Evolutionary conservation across 2,329 filamentous ascomycete genomes (phyloP), one percentile per base, ranked within the genome.

Genomic region (Sclerotinia trifoliorum): DNA sequence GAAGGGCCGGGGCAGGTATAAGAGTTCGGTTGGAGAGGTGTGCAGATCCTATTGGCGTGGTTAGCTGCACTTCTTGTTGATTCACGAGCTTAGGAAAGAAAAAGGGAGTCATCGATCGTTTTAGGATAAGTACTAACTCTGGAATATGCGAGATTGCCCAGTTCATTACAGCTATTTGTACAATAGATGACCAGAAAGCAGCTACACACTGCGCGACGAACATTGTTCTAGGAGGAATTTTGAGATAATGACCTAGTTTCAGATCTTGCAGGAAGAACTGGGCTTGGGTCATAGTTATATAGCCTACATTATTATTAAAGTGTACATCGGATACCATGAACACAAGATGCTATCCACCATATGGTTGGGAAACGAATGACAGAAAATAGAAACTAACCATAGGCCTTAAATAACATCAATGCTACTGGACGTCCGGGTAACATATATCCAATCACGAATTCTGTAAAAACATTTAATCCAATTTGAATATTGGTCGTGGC

Each of bases 11-110:
- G 82, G 71, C 83, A 85, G 26, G 79, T 80, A 73, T 83, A 85
- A 6, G 80, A 78, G 69, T 82, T 26, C 11, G 58, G 72, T 81
- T 92, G 60, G 70, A 89, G 85, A n/a, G 86, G 70, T 42, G 92
- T 76, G 2, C 90, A 90, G 0, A 87, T 79, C 5, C 86, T 65
- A 52, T 21, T 90, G 90, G 26, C 89, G 82, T 48, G 92, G 83
- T 85, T 87, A 93, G 80, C 91, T 92, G 82, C 89, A 85, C 48
- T 93, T 81, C 1, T 81, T 81, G 39, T 0, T 84, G 81, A 77
- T 92, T 93, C 10, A 90, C 80, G 29, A 86, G 84, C 15, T 54
- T 49, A 32, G 21, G 24, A 5, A 11, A 35, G 44, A 21, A 32
- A 5, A 17, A 13, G n/a, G 5, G 24, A 29, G 10, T 29, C 2